Base-by-base conservation (phyloP, 73 alveolate species). In the Symbiodinium natans region DNA sequence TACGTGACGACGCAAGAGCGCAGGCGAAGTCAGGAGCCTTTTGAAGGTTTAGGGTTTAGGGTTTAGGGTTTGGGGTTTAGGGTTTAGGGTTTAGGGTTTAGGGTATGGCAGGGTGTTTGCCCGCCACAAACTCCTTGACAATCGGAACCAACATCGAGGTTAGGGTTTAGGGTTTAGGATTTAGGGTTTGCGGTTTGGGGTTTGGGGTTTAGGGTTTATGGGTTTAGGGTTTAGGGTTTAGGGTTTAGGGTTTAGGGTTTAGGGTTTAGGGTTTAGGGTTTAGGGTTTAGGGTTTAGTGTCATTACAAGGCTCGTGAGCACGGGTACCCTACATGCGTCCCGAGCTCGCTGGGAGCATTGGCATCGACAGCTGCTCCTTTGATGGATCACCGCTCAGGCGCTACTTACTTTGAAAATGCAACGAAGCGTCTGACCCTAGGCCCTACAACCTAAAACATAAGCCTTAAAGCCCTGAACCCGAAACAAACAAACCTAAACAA, bases 301-400 rank as follows among this genome's bases (percentile, higher is more conserved):
- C n/a, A n/a, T n/a, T n/a, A 13, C 59, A 4, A 52, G 71, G 71
- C 71, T 52, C 71, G 71, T 52, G 71, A 52, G 71, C 71, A 2
- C n/a, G 71, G 71, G 71, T 52, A 52, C 71, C 71, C 71, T 52
- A 52, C 71, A 52, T 52, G 71, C 71, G 71, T 52, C 71, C 71
- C 71, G 71, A 8, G 71, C 71, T 52, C 71, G 23, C 31, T 52
- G 71, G 71, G 71, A 52, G 71, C 15, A 23, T 15, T 23, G 71
- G n/a, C 23, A 2, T 23, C 71, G n/a, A 29, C 71, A 52, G 23
- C 71, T 52, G 71, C 71, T 52, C 71, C 4, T 52, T 23, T 52
- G 71, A 4, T 29, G 23, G 71, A 29, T 29, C 71, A 29, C 71
- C 31, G 71, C 15, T 52, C 25, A 21, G n/a, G 31, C 71, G n/a